Evolutionary conservation across 257 asterid species (phyloP), one percentile per base, ranked within the genome.

Genomic region (Cordia subcordata): DNA sequence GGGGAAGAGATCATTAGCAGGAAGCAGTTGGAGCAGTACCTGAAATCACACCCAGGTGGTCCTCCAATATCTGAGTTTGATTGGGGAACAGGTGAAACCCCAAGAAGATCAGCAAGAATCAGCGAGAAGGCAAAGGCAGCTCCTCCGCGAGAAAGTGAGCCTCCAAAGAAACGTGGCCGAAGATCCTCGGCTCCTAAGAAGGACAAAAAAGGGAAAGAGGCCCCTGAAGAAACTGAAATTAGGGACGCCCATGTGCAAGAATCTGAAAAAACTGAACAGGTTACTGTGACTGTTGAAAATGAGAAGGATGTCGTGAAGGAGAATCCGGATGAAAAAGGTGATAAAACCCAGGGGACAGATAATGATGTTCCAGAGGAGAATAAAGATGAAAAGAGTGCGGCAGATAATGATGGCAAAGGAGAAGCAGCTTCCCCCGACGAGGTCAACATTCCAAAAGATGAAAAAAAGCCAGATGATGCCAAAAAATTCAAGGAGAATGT

Each of bases 61-160:
- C 83, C 83, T 8, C 51, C 66, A 19, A 45, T 67, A 45, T 60
- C 72, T 11, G 83, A 66, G 61, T 80, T 80, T 66, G 75, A 80
- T 60, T 80, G 83, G 86, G 82, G 83, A 37, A 69, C 66, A 45
- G 79, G 81, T 40, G 86, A 80, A 63, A 77, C 79, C 33, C 86
- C 83, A 0, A 68, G 86, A 64, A 74, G 86, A 69, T 80, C 86
- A 35, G 66, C 81, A 33, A 80, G 86, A 67, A 77, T 80, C 61
- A 80, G 69, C 18, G 79, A 60, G 52, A 79, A 72, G 69, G 83
- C 62, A 4, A 80, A 68, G 68, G 57, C 56, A 16, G 58, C 64
- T 52, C 76, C 81, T 16, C 65, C 75, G 8, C 72, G 37, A 18
- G 69, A 64, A 49, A 67, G 60, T 18, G 71, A 20, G 61, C 64